Conservation (phyloP, 2,329 filamentous ascomycete species). For the Colletotrichum sojae region DNA sequence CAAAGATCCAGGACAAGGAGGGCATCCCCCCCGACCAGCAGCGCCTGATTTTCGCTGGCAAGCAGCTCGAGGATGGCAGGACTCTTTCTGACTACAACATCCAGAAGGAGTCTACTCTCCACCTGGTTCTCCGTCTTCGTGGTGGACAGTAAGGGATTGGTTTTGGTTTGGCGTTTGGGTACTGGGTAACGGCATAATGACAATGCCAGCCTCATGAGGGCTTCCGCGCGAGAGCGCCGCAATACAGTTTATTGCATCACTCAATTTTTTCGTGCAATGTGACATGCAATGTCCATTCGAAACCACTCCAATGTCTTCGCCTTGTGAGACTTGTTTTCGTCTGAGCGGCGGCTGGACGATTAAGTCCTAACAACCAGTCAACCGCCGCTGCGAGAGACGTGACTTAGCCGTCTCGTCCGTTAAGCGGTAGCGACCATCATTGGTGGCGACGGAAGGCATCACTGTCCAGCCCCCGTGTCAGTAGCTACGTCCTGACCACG, state of each 20-base stretch:
- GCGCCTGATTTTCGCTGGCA: slow-evolving; percentile 92
- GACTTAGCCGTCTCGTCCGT: too few relatives aligned
- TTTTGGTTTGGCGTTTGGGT: neutral
- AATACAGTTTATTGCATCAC: slow-evolving; percentile 35
- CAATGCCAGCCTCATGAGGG: neutral
- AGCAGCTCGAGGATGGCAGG: slow-evolving; percentile 93
- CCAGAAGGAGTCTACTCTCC: slow-evolving; percentile 89
- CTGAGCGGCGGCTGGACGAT: too few relatives aligned
- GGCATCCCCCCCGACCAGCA: slow-evolving; percentile 96
- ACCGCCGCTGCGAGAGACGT: too few relatives aligned
- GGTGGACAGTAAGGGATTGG: slow-evolving; percentile 65
- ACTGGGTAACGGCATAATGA: slow-evolving; percentile 38
- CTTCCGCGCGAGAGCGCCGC: slow-evolving; percentile 26
- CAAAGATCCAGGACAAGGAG: slow-evolving; percentile 94
- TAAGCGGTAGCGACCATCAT: too few relatives aligned
- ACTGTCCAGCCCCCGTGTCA: too few relatives aligned
- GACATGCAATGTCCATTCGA: too few relatives aligned
- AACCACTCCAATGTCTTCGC: too few relatives aligned
- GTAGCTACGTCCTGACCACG: too few relatives aligned
- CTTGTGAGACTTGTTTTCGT: too few relatives aligned
- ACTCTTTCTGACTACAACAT: slow-evolving; percentile 97
- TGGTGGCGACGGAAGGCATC: too few relatives aligned
- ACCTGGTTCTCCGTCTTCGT: slow-evolving; percentile 84
- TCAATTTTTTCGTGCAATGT: too few relatives aligned
- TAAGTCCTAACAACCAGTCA: too few relatives aligned